Conservation (phyloP, 2,329 filamentous ascomycete species). For the Xylariaceae sp. region DNA sequence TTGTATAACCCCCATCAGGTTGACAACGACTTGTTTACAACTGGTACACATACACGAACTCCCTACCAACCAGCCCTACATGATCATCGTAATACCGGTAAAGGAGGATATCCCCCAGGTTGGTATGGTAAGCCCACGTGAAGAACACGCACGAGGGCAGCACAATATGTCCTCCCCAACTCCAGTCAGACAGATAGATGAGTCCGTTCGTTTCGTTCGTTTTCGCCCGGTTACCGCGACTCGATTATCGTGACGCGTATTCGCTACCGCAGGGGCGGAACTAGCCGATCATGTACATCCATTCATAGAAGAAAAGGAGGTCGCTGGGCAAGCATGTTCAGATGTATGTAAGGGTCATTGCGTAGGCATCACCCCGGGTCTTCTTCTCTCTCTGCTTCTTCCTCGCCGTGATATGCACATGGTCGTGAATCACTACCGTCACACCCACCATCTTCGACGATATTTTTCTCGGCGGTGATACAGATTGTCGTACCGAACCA, state of each 20-base stretch:
- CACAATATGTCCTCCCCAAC: neutral
- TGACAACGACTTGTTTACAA: neutral
- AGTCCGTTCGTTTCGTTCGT: too few relatives aligned
- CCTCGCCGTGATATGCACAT: too few relatives aligned
- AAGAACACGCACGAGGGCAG: neutral
- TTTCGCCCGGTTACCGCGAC: too few relatives aligned
- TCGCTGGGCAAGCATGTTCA: neutral
- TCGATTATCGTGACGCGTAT: neutral
- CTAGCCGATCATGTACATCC: neutral
- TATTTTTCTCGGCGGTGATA: neutral
- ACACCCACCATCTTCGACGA: too few relatives aligned
- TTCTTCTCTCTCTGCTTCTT: too few relatives aligned
- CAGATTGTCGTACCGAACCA: neutral
- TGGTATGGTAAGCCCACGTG: neutral
- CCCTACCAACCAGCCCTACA: too few relatives aligned
- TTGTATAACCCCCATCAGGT: neutral
- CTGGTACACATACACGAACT: neutral
- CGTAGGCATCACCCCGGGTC: neutral
- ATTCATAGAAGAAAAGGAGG: too few relatives aligned
- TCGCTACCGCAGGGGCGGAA: constrained; percentile 11
- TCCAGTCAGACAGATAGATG: neutral
- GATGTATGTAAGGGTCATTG: neutral
- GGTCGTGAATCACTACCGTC: too few relatives aligned
- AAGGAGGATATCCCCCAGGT: too few relatives aligned
- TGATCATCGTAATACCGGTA: too few relatives aligned